Evolutionary conservation across 1,284 basidiomycete species (phyloP).

Genomic region (Ustilago lituana): DNA sequence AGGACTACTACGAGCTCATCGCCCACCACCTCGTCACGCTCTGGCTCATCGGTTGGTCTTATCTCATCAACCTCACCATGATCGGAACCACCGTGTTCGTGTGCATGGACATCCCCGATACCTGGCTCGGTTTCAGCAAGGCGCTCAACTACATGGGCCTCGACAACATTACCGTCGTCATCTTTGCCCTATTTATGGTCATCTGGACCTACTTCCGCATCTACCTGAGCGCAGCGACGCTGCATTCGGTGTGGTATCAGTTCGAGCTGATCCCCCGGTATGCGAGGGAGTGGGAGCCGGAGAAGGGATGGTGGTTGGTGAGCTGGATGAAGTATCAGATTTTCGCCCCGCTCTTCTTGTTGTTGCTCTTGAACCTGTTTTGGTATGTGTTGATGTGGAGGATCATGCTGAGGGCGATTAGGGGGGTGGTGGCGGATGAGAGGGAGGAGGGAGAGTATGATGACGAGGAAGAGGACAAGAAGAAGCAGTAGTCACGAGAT

Average conservation of each 20-base stretch:
- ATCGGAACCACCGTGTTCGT: slow-evolving; percentile 93
- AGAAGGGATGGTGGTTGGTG: slow-evolving; percentile 62
- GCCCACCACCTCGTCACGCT: slow-evolving; percentile 87
- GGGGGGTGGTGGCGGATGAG: slow-evolving; percentile 52
- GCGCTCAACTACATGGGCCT: slow-evolving; percentile 64
- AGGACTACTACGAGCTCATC: slow-evolving; percentile 87
- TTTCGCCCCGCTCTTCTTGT: slow-evolving; percentile 62
- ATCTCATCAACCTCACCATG: slow-evolving; percentile 72
- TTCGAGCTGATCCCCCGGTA: slow-evolving; percentile 76
- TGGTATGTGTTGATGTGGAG: slow-evolving; percentile 66
- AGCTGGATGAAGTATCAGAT: slow-evolving; percentile 65
- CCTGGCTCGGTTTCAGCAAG: slow-evolving; percentile 74
- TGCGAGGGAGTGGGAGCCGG: slow-evolving; percentile 58
- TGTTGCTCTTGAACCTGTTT: slow-evolving; percentile 64
- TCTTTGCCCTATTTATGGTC: slow-evolving; percentile 61
- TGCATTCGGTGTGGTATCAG: slow-evolving; percentile 86
- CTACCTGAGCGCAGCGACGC: slow-evolving; percentile 86
- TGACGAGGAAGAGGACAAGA: slow-evolving; percentile 52
- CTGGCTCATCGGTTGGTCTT: slow-evolving; percentile 84
- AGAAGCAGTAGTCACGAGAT: slow-evolving; percentile 23
- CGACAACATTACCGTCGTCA: slow-evolving; percentile 48
- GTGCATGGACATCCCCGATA: slow-evolving; percentile 96
- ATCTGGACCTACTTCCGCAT: slow-evolving; percentile 83
- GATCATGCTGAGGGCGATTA: slow-evolving; percentile 53
- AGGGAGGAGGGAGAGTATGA: slow-evolving; percentile 64